Base-by-base conservation (phyloP, 1,284 basidiomycete genomes). In the Leccinum cinnamomeum region DNA sequence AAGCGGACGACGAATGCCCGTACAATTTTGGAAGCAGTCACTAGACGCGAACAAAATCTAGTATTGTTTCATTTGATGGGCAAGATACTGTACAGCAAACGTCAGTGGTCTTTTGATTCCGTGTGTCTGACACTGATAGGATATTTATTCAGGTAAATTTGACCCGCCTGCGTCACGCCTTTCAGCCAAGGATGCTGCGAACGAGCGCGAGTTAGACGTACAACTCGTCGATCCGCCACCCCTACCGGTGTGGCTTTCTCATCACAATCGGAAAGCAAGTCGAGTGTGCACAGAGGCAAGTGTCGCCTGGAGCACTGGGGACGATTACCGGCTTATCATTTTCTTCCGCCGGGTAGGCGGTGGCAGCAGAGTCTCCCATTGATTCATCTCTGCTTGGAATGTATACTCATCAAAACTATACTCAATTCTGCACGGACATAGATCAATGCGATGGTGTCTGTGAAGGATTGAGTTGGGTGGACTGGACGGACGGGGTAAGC, bases 11-110 rank as follows among this genome's bases (percentile, higher is more conserved):
- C 59, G 8, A 66, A 46, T 25, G 72, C 71, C 11, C 71, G 75
- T 4, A 72, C 77, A 2, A 70, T 88, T 12, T 67, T 95, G 66
- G 89, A 93, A 71, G 83, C 85, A 2, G 82, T 95, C 1, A 91
- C 92, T 16, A 79, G 89, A 59, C 81, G 94, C 56, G 97, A 98
- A 69, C 90, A 94, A 68, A 91, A 89, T 60, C 79, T 99, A 8
- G 88, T 86, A 3, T 79, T 99, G 46, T 99, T 98, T 71, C 97
- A 98, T 77, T 79, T 98, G 7, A 79, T 99, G 41, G 97, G 97
- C 6, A 97, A 93, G 77, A 84, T 98, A 2, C 76, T 99, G 57
- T 99, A 97, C 75, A 98, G 97, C 76, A 99, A 98, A 77, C 86
- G 97, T 94, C 62, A 30, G 62, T 18, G 5, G 5, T 44, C 7